phyloP scores from a whole-genome alignment of 2,329 filamentous ascomycete genomes.

The Trichoderma sp. region DNA sequence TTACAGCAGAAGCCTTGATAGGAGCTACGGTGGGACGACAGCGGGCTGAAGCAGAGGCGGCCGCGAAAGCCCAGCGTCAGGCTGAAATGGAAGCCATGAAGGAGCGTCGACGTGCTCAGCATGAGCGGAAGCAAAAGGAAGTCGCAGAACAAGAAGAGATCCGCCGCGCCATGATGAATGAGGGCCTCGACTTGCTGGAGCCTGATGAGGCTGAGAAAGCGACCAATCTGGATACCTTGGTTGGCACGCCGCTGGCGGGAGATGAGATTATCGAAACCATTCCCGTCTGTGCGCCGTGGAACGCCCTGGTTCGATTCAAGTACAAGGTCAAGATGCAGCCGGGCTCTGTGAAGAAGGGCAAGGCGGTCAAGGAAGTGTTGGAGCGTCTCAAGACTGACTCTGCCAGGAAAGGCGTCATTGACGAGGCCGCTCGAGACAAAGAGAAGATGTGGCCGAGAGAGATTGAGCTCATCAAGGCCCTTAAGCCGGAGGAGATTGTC shows the following conservation, averaged over 20 bases:
- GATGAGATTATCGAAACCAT: slow-evolving; percentile 78
- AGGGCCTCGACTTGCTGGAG: slow-evolving; percentile 62
- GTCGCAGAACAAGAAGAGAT: slow-evolving; percentile 77
- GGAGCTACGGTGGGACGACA: slow-evolving; percentile 71
- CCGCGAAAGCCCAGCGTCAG: slow-evolving; percentile 69
- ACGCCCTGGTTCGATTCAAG: slow-evolving; percentile 71
- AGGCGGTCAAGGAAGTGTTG: slow-evolving; percentile 89
- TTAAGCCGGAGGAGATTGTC: slow-evolving; percentile 81
- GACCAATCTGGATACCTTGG: slow-evolving; percentile 68
- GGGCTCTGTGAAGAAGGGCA: slow-evolving; percentile 87
- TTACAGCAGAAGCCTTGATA: slow-evolving; percentile 82
- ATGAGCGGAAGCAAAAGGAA: slow-evolving; percentile 74
- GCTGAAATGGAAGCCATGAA: slow-evolving; percentile 70
- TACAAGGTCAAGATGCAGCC: slow-evolving; percentile 97
- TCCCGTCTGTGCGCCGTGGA: slow-evolving; percentile 68
- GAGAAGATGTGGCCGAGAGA: slow-evolving; percentile 86
- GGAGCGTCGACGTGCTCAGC: slow-evolving; percentile 78
- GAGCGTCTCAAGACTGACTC: slow-evolving; percentile 75
- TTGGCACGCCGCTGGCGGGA: slow-evolving; percentile 76
- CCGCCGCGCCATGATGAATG: slow-evolving; percentile 62
- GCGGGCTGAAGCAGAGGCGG: slow-evolving; percentile 69
- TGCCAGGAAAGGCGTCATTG: slow-evolving; percentile 59
- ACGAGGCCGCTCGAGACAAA: slow-evolving; percentile 62
- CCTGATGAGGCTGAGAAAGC: slow-evolving; percentile 60
- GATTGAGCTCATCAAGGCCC: slow-evolving; percentile 77